Percentiles rank a stretch among this genome's conserved stretches.
These are phyloP conservation scores for Lentinus tigrinus DNA, from an alignment of 768 basidiomycete species.

Conservation along the genomic window DNA sequence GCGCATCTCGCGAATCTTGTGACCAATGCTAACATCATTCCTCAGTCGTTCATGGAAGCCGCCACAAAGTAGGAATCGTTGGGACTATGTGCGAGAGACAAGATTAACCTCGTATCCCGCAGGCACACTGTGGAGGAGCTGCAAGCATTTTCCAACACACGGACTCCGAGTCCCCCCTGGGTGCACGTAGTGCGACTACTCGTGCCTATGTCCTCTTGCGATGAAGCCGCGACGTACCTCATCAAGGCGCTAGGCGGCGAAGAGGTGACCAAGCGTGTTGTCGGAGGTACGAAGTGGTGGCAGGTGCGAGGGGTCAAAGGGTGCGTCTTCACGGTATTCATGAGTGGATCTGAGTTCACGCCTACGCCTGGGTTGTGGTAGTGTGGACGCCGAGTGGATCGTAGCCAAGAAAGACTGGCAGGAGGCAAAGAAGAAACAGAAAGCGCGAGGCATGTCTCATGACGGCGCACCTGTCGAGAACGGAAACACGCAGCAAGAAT, in stretches of 20 bases:
- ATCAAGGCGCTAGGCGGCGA: constrained; percentile 86
- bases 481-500: constrained; percentile 12
- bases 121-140: constrained; percentile 87
- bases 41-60: constrained; percentile 71
- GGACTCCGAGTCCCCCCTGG: constrained; percentile 84
- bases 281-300: constrained; percentile 97
- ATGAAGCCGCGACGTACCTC: constrained; percentile 69
- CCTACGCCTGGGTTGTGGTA: too few relatives aligned
- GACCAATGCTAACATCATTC: too few relatives aligned
- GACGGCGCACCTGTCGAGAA: constrained; percentile 2
- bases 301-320: constrained; percentile 85
- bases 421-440: constrained; percentile 58
- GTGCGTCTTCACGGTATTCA: constrained; percentile 40
- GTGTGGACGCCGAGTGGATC: constrained; percentile 87
- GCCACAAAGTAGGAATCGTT: constrained; percentile 55
- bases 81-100: background rate
- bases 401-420: constrained; percentile 81
- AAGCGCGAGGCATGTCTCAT: constrained; percentile 33
- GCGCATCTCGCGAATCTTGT: too few relatives aligned
- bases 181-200: constrained; percentile 68
- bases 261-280: constrained; percentile 60
- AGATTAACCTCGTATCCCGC: background rate
- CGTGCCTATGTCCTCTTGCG: constrained; percentile 74
- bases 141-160: constrained; percentile 76
- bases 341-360: too few relatives aligned